Base-by-base conservation (phyloP, 1,284 basidiomycete genomes). In the Rhodofomes roseus region DNA sequence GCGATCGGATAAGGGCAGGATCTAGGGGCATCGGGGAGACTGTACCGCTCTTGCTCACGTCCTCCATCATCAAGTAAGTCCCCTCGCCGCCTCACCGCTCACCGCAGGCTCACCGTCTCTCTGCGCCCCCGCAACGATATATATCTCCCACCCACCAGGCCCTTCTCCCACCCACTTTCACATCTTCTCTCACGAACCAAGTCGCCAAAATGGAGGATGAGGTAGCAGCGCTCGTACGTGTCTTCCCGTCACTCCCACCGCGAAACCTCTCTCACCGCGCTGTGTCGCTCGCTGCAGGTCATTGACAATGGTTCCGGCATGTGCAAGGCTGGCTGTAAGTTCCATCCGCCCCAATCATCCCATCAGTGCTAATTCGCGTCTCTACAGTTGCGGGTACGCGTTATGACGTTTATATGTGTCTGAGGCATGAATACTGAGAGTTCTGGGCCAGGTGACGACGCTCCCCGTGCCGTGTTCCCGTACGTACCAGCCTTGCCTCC, bases 311-410 rank as follows among this genome's bases (percentile, higher is more conserved):
- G 90, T 75, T 92, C 88, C 69, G 92, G 91, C 77, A 95, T 93
- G 91, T 93, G 91, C 85, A 94, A 94, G 81, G 92, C 92, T 82
- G 92, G 92, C 76, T 96, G 85, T 87, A 71, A 70, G 85, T 83
- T n/a, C 20, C 65, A 59, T 64, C 65, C 62, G 56, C 37, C 22
- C 58, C 65, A 22, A 22, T 34, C 29, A 48, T 55, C 31, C 55
- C 52, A 48, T 46, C 51, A 37, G 54, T 64, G 58, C 65, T 72
- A 52, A 77, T 68, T 9, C 55, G 55, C 34, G 59, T 65, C 43
- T 61, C 44, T 50, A 51, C 60, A 83, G 81, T 83, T 74, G 82
- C 81, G 73, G 82, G 81, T 81, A 76, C 70, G 70, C 54, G 29
- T n/a, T 23, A 9, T 14, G 53, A 22, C 6, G 11, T 3, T 34